These are phyloP conservation scores for Metschnikowia arizonensis DNA, from an alignment of 805 yeast species.

Conservation along the genomic window DNA sequence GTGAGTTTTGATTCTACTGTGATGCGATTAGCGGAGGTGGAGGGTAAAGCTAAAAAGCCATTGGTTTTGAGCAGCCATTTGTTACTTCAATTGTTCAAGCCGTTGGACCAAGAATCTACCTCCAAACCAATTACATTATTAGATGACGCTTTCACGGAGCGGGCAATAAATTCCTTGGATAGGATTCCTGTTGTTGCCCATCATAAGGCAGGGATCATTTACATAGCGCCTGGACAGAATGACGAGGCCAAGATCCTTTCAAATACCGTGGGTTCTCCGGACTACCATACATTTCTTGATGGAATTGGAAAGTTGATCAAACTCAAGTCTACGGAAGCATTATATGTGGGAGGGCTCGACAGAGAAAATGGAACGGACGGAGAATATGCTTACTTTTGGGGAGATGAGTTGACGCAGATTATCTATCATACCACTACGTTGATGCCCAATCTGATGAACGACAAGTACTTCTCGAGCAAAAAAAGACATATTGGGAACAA, in stretches of 20 bases:
- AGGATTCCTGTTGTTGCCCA: conserved; percentile 73
- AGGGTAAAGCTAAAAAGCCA: conserved; percentile 10
- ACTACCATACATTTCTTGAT: conserved; percentile 56
- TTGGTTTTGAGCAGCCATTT: conserved; percentile 37
- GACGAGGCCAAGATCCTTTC: conserved; percentile 60
- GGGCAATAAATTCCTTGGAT: conserved; percentile 61
- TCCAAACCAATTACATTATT: conserved; percentile 49
- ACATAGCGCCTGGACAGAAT: conserved; percentile 64
- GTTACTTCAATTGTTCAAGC: conserved; percentile 49
- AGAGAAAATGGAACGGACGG: conserved; percentile 70
- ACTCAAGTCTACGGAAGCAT: conserved; percentile 46
- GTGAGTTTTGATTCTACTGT: conserved; percentile 15
- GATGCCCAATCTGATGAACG: conserved; percentile 58
- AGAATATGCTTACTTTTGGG: conserved; percentile 67
- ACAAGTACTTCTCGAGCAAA: conserved; percentile 48
- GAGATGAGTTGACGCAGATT: conserved; percentile 64
- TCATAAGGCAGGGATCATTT: conserved; percentile 74
- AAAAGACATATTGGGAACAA: conserved; percentile 86
- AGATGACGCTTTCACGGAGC: conserved; percentile 42
- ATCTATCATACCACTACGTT: conserved; percentile 77
- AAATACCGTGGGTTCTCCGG: conserved; percentile 60
- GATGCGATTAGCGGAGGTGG: conserved; percentile 5
- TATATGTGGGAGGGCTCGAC: conserved; percentile 76
- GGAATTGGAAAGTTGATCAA: conserved; percentile 58
- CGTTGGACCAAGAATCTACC: conserved; percentile 30